Percentiles rank a stretch among this genome's conserved stretches.
Evolutionary conservation across 2,329 filamentous ascomycete species (phyloP).

Genomic region (Exophiala bonariae): DNA sequence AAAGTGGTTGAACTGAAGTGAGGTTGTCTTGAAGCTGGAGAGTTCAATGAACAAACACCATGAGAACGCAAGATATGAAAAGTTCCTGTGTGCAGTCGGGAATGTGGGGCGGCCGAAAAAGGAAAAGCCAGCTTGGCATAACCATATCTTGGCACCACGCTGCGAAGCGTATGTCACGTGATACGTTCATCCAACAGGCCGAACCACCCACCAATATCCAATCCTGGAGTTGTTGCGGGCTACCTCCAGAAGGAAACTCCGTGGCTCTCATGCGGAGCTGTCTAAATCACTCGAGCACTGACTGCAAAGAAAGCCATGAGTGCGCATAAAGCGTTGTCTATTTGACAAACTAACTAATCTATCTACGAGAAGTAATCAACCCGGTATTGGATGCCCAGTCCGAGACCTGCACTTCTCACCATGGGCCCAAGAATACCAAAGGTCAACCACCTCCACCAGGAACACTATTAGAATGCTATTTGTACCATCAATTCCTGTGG

Average conservation of each 20-base stretch:
- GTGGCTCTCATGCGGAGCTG: too few species aligned
- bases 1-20: neutral
- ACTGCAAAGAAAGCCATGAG: too few species aligned
- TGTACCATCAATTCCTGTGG: neutral
- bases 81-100: constrained; percentile 7
- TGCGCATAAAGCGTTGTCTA: too few species aligned
- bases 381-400: neutral
- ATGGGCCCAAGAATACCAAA: neutral
- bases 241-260: too few species aligned
- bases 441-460: neutral
- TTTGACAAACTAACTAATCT: constrained; percentile 8
- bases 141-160: neutral
- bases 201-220: neutral
- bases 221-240: neutral
- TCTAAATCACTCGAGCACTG: too few species aligned
- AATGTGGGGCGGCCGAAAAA: constrained; percentile 5
- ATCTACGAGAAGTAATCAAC: constrained; percentile 7
- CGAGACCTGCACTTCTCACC: constrained; percentile 23
- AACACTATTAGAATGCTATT: constrained; percentile 1
- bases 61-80: constrained; percentile 3
- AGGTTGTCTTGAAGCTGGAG: neutral
- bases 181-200: too few species aligned
- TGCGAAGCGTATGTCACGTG: neutral
- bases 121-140: constrained; percentile 10
- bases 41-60: neutral